Evolutionary conservation across 1,284 basidiomycete genomes (phyloP), one percentile per base, ranked within the genome.

Genomic region (Cryptococcus hybrid): DNA sequence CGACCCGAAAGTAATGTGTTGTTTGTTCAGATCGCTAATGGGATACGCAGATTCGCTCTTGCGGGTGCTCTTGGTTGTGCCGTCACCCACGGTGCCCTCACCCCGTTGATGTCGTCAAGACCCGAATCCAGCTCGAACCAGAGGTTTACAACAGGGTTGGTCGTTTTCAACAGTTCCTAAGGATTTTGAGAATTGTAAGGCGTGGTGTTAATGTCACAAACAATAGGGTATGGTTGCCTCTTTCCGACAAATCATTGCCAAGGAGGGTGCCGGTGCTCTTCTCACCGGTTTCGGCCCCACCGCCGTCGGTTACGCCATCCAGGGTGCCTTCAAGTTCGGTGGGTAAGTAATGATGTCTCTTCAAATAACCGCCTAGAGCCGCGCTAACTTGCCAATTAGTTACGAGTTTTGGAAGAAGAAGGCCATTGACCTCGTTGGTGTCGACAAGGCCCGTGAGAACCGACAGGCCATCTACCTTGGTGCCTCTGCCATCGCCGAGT

Each of bases 311-410:
- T 97, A 97, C 83, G 89, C 92, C 18, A 84, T 95, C 67, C 95
- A 98, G 81, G 95, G 93, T 74, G 86, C 92, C 82, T 90, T 93
- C 86, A 97, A 97, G 82, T 96, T 91, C 79, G 92, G 92, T 81
- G 88, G 92, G 76, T 74, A 47, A 56, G 69, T n/a, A 18, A 30
- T 45, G 4, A 18, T 18, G 24, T 12, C 30, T 51, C 24, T 42
- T 9, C 40, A 42, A 42, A 42, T 42, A 18, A 7, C 24, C 38
- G 12, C 47, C 35, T 37, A n/a, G 15, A 18, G 30, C 11, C n/a
- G 9, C 38, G 39, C 15, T 42, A 43, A 45, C 15, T 40, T 12
- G 39, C 37, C 24, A 24, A 8, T 57, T 40, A 72, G 78, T 63
- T 95, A 96, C 80, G 92, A 95, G 81, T 79, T 89, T 75, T 97